phyloP scores from a whole-genome alignment of 768 basidiomycete genomes.

The Clitopilus passeckerianus region DNA sequence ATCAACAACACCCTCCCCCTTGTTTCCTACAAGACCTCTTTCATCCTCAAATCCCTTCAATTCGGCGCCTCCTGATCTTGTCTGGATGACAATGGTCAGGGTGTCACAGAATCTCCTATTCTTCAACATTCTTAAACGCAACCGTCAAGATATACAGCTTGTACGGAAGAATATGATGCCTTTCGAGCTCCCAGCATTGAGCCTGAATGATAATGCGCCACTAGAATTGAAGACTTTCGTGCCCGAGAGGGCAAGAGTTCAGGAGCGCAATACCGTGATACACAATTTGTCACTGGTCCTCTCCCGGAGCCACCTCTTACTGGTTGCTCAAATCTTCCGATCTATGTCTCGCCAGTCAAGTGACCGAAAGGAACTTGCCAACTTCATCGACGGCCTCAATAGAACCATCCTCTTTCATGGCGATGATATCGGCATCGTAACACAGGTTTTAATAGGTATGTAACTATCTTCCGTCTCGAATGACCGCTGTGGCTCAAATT shows the following conservation, averaged over 20 bases:
- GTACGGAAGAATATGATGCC: conserved; percentile 61
- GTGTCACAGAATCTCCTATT: conserved; percentile 70
- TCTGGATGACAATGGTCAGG: conserved; percentile 58
- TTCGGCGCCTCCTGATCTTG: conserved; percentile 34
- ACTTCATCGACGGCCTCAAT: conserved; percentile 68
- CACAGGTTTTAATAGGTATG: conserved; percentile 68
- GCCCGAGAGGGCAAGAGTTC: conserved; percentile 23
- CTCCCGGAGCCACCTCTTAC: conserved; percentile 62
- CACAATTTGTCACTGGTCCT: conserved; percentile 53
- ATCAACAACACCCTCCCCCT: conserved; percentile 46
- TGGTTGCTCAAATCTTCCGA: conserved; percentile 66
- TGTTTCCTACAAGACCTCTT: conserved; percentile 52
- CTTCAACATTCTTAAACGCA: conserved; percentile 56
- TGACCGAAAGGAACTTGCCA: conserved; percentile 61
- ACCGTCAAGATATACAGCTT: conserved; percentile 62
- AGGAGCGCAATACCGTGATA: conserved; percentile 16
- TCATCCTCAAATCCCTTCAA: conserved; percentile 30
- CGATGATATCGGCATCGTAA: conserved; percentile 73
- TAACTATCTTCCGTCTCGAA: neutral
- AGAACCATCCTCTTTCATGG: conserved; percentile 64
- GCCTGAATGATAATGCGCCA: conserved; percentile 14
- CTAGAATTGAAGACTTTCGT: conserved; percentile 44
- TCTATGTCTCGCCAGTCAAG: conserved; percentile 69
- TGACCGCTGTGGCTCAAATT: neutral
- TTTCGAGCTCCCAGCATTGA: conserved; percentile 51